Evolutionary conservation across 352 stramenopile genomes (phyloP).

Genomic region (Aphanomyces euteiches): DNA sequence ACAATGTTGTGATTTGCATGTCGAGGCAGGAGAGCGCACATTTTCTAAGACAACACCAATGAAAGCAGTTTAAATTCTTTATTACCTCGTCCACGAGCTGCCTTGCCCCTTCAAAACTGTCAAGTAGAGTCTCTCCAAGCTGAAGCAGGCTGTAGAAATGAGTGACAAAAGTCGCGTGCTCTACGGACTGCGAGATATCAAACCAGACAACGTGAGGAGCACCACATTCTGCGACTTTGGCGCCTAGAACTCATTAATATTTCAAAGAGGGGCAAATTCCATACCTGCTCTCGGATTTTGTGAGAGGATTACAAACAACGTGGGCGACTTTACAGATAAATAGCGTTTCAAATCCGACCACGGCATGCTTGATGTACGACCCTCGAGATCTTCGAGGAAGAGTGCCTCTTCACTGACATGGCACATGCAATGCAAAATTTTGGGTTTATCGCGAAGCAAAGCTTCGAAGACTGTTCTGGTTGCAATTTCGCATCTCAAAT

Average conservation of each 20-base stretch:
- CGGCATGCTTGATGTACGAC: background rate
- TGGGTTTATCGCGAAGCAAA: background rate
- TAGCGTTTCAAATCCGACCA: background rate
- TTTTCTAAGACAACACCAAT: too few relatives aligned
- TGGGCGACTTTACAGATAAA: background rate
- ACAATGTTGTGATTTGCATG: too few relatives aligned
- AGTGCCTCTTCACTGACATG: constrained; percentile 3
- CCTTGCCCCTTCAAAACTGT: constrained; percentile 1
- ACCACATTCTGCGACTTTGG: background rate
- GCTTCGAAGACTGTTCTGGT: background rate
- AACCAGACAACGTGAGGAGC: constrained; percentile 1
- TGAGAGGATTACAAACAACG: background rate
- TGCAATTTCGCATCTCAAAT: background rate
- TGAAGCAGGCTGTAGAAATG: background rate
- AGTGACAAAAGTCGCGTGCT: constrained; percentile 1
- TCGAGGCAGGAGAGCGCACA: too few relatives aligned
- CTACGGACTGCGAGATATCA: background rate
- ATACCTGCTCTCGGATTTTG: background rate
- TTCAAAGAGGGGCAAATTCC: background rate
- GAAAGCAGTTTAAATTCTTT: too few relatives aligned
- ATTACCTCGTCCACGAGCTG: too few relatives aligned
- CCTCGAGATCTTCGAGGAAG: background rate
- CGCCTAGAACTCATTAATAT: background rate
- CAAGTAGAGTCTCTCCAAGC: background rate
- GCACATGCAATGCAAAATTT: constrained; percentile 1